Base-by-base conservation (phyloP, 1,284 basidiomycete genomes). In the Ceratobasidium papillatum region DNA sequence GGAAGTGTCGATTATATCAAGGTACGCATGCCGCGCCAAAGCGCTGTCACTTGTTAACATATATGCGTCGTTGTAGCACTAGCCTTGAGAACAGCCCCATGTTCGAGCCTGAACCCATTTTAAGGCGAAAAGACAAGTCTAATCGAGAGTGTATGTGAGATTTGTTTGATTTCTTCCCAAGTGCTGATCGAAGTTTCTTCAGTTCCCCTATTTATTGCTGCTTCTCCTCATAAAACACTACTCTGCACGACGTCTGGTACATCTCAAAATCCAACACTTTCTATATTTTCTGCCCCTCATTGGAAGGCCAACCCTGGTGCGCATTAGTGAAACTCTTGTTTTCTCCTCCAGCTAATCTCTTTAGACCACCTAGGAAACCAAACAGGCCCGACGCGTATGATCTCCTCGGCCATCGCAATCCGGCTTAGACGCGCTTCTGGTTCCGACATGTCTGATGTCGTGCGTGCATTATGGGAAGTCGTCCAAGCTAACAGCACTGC, bases 331-430 rank as follows among this genome's bases (percentile, higher is more conserved):
- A n/a, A 3, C 2, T 14, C 56, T 5, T 54, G 8, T 2, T 38
- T 34, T n/a, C 1, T n/a, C 22, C 3, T 2, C 36, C 25, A 45
- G 22, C 34, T 47, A 22, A 59, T n/a, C 38, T 11, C 41, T 27
- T n/a, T 5, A 30, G 27, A 43, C 17, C 5, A 19, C 14, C 14
- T 32, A 71, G 66, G 38, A 59, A 71, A 58, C n/a, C 66, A 58
- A 32, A 30, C 54, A 11, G 54, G 66, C 3, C 7, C 52, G 38
- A 58, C 59, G 54, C 66, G 66, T 27, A 71, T 71, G 66, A 71
- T 71, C 22, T 71, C 66, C 3, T 71, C 66, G 17, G 66, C 66
- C 22, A 71, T 71, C 45, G 66, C 66, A 54, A 14, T 71, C 25
- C 54, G 54, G n/a, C 38, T 71, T 19, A n/a, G 66, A 47, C 54